Evolutionary conservation across 345 rosid genomes (phyloP), one percentile per base, ranked within the genome.

Genomic region (Boechera divaricarpa): DNA sequence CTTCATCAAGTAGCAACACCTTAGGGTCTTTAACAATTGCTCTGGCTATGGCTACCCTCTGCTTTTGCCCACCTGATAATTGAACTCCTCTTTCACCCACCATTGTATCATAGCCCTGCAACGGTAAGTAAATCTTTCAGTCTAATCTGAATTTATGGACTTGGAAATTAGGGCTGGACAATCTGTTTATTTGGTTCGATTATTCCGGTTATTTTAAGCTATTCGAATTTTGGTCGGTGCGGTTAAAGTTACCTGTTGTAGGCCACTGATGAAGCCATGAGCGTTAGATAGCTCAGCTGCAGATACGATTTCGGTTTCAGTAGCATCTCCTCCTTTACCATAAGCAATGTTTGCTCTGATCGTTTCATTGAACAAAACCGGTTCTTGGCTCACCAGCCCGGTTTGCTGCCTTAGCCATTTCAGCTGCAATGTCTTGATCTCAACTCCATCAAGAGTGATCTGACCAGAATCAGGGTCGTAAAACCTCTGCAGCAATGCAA

Each of bases 371-470:
- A 93, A 91, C 72, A 91, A 65, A 13, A 79, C 83, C 0, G 98
- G 94, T 67, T 93, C 95, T 82, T 93, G 97, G 85, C 98, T 84
- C 7, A 91, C 95, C 0, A 89, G 81, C 0, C 95, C 97, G 79
- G 89, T 91, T 66, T 89, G 94, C 73, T 87, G 91, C 70, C 98
- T 86, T 73, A 89, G 32, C 98, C 98, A 93, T 77, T 74, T 88
- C 29, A 93, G 67, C 36, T 85, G 86, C 35, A 93, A 78, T 10
- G 69, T 84, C 73, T 82, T 84, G 47, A 91, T 89, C 63, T 89
- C 88, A 38, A 86, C 82, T 24, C 98, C 91, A 45, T 91, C 98
- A 2, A 93, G 84, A 38, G 86, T 89, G 31, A 91, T 87, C 12
- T 41, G 82, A 48, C 98, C 98, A 1, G 95, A 84, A 51, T 93